These are phyloP conservation scores for Apiosordaria backusii DNA, from an alignment of 495 filamentous ascomycete genomes.

Conservation along the genomic window DNA sequence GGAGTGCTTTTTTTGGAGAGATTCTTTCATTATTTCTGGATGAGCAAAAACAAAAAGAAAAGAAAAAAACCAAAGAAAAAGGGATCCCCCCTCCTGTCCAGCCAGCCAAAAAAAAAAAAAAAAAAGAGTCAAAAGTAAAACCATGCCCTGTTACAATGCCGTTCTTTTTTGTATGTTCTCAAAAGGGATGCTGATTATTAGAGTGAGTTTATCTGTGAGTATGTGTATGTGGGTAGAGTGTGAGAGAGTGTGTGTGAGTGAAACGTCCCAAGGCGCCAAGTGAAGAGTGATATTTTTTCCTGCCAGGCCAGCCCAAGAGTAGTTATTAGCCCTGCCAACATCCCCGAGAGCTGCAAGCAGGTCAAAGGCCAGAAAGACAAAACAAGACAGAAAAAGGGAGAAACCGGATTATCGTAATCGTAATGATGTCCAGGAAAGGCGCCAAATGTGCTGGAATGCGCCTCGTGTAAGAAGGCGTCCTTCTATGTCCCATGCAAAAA, in stretches of 20 bases:
- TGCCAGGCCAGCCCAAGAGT: constrained; percentile 13
- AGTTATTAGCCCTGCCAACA: constrained; percentile 12
- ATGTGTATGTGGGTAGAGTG: neutral
- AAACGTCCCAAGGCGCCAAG: constrained; percentile 12
- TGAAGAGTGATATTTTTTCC: constrained; percentile 5
- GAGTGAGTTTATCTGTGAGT: constrained; percentile 24
- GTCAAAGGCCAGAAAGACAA: constrained; percentile 13
- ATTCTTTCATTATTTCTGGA: constrained; percentile 10
- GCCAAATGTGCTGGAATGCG: constrained; percentile 26
- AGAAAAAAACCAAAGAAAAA: constrained; percentile 11
- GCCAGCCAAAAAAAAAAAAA: constrained; percentile 15
- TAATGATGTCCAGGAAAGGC: constrained; percentile 26
- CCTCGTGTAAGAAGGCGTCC: constrained; percentile 31
- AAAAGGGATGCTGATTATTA: constrained; percentile 32
- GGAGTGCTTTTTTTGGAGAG: neutral
- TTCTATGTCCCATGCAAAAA: constrained; percentile 36
- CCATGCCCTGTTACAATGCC: constrained; percentile 21
- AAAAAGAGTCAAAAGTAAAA: constrained; percentile 1
- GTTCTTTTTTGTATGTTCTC: constrained; percentile 25
- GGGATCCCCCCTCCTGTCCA: constrained; percentile 12
- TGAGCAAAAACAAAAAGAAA: constrained; percentile 6
- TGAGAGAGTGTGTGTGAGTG: constrained; percentile 2
- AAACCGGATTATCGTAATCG: constrained; percentile 27
- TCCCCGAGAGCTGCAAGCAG: constrained; percentile 15
- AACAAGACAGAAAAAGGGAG: constrained; percentile 11